Evolutionary conservation across 352 stramenopile genomes (phyloP), one percentile per base, ranked within the genome.

Genomic region (Sclerospora graminicola): DNA sequence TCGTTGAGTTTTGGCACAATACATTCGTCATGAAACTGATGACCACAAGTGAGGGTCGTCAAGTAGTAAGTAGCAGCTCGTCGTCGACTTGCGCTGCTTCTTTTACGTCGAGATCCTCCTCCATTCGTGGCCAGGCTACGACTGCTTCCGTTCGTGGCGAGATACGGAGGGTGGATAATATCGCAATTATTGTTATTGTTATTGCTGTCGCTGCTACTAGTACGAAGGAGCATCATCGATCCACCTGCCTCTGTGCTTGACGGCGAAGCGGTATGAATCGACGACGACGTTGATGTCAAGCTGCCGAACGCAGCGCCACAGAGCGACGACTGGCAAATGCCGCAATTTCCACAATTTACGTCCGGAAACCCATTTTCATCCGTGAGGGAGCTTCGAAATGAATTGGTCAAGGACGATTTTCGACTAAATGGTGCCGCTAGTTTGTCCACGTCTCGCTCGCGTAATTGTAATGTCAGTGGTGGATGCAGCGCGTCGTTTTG

Each of bases 11-110:
- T 76, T 7, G 68, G 70, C 11, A 90, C 68, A 60, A 86, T 86
- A 52, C 78, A 90, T 48, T 90, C 77, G 49, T 89, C 77, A 53
- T 89, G 77, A 51, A 89, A 89, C 37, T 82, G 71, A 41, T 89
- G 77, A 35, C 78, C 70, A 14, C 78, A 90, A 27, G 61, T 65
- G 14, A 90, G 60, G 32, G 63, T 83, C 60, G 77, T 85, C 21
- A 84, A 45, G 54, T 84, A 86, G 41, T 83, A 68, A 23, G 64
- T 69, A 19, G 45, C 45, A 26, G 47, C 51, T 36, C 51, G 45
- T 39, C 51, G 54, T 14, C 52, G 59, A 39, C 57, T 66, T 1
- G 34, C 41, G 27, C 28, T 50, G 40, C 39, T 59, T 4, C 37
- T 54, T 13, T 45, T 51, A 2, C 36, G 41, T 42, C 36, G 26